These are phyloP conservation scores for Penicillium sp. DNA, from an alignment of 2,329 filamentous ascomycete species.

Conservation along the genomic window DNA sequence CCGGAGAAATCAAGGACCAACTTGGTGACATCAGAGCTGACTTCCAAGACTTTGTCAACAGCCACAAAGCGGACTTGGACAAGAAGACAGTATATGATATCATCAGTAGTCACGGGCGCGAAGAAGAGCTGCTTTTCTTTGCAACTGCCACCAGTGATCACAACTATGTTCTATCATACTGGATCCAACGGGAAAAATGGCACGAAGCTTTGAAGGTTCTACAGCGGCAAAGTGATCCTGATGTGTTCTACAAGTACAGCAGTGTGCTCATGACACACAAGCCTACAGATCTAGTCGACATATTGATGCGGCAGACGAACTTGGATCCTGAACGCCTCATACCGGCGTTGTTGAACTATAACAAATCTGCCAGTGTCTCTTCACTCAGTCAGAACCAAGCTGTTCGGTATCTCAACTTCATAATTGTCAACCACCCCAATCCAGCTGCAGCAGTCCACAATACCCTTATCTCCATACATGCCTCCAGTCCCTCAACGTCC, in stretches of 20 bases:
- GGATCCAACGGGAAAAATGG: slow-evolving; percentile 96
- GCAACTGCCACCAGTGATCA: slow-evolving; percentile 87
- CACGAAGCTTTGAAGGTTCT: slow-evolving; percentile 80
- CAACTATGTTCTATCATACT: slow-evolving; percentile 93
- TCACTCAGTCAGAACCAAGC: slow-evolving; percentile 81
- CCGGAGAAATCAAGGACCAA: slow-evolving; percentile 67
- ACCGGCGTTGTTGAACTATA: slow-evolving; percentile 91
- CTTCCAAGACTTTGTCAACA: slow-evolving; percentile 83
- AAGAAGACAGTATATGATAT: slow-evolving; percentile 92
- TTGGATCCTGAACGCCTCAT: slow-evolving; percentile 86
- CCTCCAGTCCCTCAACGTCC: slow-evolving; percentile 78
- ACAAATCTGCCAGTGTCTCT: slow-evolving; percentile 65
- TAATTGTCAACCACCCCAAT: slow-evolving; percentile 79
- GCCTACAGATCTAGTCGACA: slow-evolving; percentile 84
- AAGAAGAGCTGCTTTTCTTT: slow-evolving; percentile 89
- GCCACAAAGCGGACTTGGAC: slow-evolving; percentile 85
- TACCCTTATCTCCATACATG: slow-evolving; percentile 93
- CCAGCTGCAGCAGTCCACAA: slow-evolving; percentile 89
- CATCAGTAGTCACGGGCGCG: slow-evolving; percentile 90
- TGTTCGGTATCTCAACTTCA: slow-evolving; percentile 87
- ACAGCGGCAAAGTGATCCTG: slow-evolving; percentile 87
- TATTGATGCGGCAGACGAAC: slow-evolving; percentile 87
- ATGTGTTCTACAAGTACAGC: slow-evolving; percentile 95
- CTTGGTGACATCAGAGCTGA: slow-evolving; percentile 72
- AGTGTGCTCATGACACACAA: slow-evolving; percentile 93